Base-by-base conservation (phyloP, 2,329 filamentous ascomycete species). In the Aspergillus ochraceoroseus region DNA sequence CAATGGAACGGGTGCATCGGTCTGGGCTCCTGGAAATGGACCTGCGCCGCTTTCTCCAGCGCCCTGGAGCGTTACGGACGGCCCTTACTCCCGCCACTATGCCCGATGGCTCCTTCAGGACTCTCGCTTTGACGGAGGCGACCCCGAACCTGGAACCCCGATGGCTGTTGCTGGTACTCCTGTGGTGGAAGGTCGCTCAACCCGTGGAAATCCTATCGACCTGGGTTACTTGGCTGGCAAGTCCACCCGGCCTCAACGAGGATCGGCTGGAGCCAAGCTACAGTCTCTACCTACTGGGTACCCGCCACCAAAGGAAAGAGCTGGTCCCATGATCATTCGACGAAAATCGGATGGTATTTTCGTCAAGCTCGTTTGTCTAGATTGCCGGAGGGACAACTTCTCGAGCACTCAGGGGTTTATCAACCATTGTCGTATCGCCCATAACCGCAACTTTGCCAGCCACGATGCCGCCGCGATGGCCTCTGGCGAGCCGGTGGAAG, bases 341-440 rank as follows among this genome's bases (percentile, higher is more conserved):
- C 83, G 88, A 55, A 82, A 84, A 38, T 77, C 75, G 13, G 89
- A 96, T 65, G 86, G 86, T 41, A 76, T 86, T 58, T 81, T 83
- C 49, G 90, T 96, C 49, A 94, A 94, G 66, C 76, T 96, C 33
- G 83, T 94, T 48, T 98, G 92, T 70, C 68, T 85, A 44, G 85
- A 92, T 63, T 96, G 92, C 65, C 76, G 87, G 34, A 78, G 90
- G 49, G 86, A 87, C 62, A 87, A 95, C 63, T 96, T 96, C 59
- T 89, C 85, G 41, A 96, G 89, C 68, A 94, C 89, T 0, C 92
- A 96, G 65, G 92, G 92, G n/a, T 96, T 96, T 67, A 92, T 98
- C 70, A 98, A 98, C 60, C 92, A 98, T 62, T 96, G 90, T 62
- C 87, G 92, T 42, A 96, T 98, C 55, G 88, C 89, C 17, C 92